These are phyloP conservation scores for Fusarium sp. DNA, from an alignment of 2,329 filamentous ascomycete species.

Conservation along the genomic window DNA sequence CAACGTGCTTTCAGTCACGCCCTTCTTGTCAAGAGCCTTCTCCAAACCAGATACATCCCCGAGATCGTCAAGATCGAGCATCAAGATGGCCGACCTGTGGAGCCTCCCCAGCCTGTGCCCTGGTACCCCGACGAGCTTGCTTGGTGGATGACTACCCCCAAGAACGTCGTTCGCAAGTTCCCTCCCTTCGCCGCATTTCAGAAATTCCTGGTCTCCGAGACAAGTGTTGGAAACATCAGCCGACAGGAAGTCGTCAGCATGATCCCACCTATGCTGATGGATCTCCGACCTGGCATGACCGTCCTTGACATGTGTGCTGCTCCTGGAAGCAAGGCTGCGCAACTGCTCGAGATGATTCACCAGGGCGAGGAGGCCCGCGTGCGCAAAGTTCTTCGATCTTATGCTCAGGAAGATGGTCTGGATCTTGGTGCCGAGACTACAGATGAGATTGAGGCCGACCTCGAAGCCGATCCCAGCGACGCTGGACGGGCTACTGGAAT, in stretches of 20 bases:
- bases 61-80: constrained; percentile 86
- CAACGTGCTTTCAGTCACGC: constrained; percentile 71
- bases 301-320: constrained; percentile 97
- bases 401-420: constrained; percentile 69
- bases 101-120: constrained; percentile 80
- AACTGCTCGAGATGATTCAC: constrained; percentile 94
- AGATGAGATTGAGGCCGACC: constrained; percentile 58
- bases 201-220: constrained; percentile 97
- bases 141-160: constrained; percentile 98
- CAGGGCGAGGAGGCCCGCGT: constrained; percentile 90
- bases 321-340: constrained; percentile 95
- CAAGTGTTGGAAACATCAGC: constrained; percentile 95
- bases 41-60: constrained; percentile 89
- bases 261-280: constrained; percentile 95
- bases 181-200: constrained; percentile 95
- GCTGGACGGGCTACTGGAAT: constrained; percentile 90
- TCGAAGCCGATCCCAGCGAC: constrained; percentile 71
- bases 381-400: constrained; percentile 71
- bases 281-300: constrained; percentile 88
- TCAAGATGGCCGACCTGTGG: constrained; percentile 82
- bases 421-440: constrained; percentile 59
- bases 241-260: constrained; percentile 98
- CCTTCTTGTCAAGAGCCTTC: constrained; percentile 87
- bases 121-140: constrained; percentile 97
- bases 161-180: constrained; percentile 93